Evolutionary conservation across 192 early-diverging fungal genomes (phyloP).

Genomic region (Lunasporangiospora selenospora): DNA sequence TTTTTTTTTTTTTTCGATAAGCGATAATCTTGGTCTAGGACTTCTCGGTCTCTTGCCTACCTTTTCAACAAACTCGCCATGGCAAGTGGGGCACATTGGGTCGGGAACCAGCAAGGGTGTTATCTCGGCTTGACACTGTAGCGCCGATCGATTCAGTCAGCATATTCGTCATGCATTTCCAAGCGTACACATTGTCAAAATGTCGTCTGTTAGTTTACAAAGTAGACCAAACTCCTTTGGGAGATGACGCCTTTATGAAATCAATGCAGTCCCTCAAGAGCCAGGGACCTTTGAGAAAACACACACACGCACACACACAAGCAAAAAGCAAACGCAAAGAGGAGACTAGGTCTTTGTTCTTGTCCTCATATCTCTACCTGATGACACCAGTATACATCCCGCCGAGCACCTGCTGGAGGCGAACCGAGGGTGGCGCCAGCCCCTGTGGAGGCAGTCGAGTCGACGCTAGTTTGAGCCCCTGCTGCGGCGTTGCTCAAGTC

Average conservation of each 20-base stretch:
- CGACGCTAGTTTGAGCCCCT: no score
- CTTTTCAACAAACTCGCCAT: constrained; percentile 86
- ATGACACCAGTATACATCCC: constrained; percentile 29
- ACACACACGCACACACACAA: no score
- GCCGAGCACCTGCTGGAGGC: no score
- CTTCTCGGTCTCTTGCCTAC: constrained; percentile 56
- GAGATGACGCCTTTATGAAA: no score
- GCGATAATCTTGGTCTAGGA: constrained; percentile 3
- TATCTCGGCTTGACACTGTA: constrained; percentile 36
- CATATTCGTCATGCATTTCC: not conserved
- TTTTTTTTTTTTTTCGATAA: not conserved
- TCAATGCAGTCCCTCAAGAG: no score
- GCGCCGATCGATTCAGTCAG: not conserved
- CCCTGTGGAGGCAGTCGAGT: no score
- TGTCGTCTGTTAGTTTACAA: not conserved
- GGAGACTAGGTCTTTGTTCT: no score
- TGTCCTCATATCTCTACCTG: constrained; percentile 17
- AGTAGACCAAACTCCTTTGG: no score
- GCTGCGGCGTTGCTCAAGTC: no score
- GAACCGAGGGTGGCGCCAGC: no score
- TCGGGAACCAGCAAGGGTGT: constrained; percentile 71
- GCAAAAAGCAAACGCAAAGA: no score
- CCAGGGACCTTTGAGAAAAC: not conserved
- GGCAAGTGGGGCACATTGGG: constrained; percentile 81
- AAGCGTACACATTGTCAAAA: not conserved